Evolutionary conservation across 1,284 basidiomycete genomes (phyloP), one percentile per base, ranked within the genome.

Genomic region (Ustilago nuda): DNA sequence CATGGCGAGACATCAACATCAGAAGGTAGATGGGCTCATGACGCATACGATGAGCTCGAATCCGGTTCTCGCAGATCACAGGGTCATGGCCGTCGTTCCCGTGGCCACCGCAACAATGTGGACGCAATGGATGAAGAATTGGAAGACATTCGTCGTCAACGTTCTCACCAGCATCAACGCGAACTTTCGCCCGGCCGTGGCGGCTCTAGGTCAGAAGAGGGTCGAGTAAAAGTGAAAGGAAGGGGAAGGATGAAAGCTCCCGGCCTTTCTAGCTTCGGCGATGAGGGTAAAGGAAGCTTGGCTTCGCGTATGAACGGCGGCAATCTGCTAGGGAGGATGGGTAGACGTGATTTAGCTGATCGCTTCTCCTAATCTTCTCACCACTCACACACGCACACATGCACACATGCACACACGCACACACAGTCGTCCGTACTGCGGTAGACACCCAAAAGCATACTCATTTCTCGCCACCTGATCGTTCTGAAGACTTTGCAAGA

Each of bases 201-300:
- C 11, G 6, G 35, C n/a, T 12, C 6, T 17, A 39, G 32, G 8
- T 15, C 33, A 15, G 39, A 46, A 15, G 62, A 56, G 13, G 71
- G 64, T 12, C 17, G 71, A 37, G 60, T 63, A 56, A 69, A 68
- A 51, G 61, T 69, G 39, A 78, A 70, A 43, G 76, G 76, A 3
- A 39, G 76, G 13, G 76, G 76, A 0, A 39, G 69, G 6, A 78
- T 78, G 76, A 75, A 73, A 51, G 76, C 76, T n/a, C 76, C 76
- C 8, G 66, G 65, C 9, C 39, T 61, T 4, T 53, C 59, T 11
- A 54, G 41, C 4, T 59, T 58, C 19, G 56, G 62, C 50, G 60
- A 63, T 36, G 52, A 64, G 1, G 41, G 52, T 4, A 60, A 61
- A 19, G 4, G 5, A 8, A 61, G 35, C 35, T 36, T 61, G 11